A percentile compares a stretch with the other conserved stretches of the same genome.
Evolutionary conservation across 371 early-diverging fungal species (phyloP).

Genomic region (Lichtheimia ramosa): DNA sequence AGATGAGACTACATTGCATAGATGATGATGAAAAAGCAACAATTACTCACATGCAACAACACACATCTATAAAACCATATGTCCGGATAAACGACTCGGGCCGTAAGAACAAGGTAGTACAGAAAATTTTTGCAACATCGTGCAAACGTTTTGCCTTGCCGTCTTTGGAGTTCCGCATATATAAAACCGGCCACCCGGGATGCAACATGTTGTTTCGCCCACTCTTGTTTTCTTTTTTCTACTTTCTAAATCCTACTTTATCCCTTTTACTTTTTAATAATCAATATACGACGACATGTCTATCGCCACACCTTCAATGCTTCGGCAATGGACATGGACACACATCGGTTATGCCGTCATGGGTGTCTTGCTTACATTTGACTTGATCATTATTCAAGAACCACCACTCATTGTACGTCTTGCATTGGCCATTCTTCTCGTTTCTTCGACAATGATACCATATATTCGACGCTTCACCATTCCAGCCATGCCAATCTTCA

Average conservation of each 20-base stretch:
- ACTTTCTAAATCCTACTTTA: neutral
- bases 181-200: no score
- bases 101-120: conserved; percentile 3
- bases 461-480: conserved; percentile 51
- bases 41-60: conserved; percentile 8
- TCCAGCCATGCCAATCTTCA: conserved; percentile 63
- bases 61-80: neutral
- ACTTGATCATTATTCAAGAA: conserved; percentile 28
- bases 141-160: conserved; percentile 4
- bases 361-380: conserved; percentile 19
- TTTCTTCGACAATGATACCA: conserved; percentile 29
- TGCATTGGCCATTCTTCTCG: conserved; percentile 15
- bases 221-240: neutral
- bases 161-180: no score
- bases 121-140: neutral
- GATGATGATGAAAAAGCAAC: neutral
- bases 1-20: no score
- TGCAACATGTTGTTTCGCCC: neutral
- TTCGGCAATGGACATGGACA: conserved; percentile 3
- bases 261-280: neutral
- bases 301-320: neutral
- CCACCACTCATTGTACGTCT: conserved; percentile 24
- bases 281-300: neutral
- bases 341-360: conserved; percentile 15
- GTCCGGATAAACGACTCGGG: conserved; percentile 11